Percentiles rank a stretch among this genome's conserved stretches.
Evolutionary conservation across 2,329 filamentous ascomycete species (phyloP).

Genomic region (Phialophora expanda): DNA sequence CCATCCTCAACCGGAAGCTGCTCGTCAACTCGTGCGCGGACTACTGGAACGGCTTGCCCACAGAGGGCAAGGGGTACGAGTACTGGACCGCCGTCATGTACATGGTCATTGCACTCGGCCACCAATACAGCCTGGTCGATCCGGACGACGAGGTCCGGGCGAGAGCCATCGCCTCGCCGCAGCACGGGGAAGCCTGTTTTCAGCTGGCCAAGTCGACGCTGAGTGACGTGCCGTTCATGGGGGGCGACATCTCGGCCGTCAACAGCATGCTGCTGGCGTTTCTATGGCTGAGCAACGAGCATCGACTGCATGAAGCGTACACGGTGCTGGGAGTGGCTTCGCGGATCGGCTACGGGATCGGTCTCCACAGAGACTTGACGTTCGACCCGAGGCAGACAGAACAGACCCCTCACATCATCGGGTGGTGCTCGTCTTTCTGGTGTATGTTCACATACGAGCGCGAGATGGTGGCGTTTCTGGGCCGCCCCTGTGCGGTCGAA

Average conservation of each 20-base stretch:
- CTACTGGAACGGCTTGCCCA: slow-evolving; percentile 22
- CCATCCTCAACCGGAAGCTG: slow-evolving; percentile 18
- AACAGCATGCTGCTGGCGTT: slow-evolving; percentile 25
- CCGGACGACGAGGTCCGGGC: slow-evolving; percentile 16
- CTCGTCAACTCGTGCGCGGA: slow-evolving; percentile 15
- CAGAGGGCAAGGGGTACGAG: slow-evolving; percentile 25
- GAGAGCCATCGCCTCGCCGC: slow-evolving; percentile 7
- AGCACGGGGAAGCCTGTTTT: slow-evolving; percentile 26
- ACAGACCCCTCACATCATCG: slow-evolving; percentile 10
- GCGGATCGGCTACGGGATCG: slow-evolving; percentile 27
- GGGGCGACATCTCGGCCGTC: slow-evolving; percentile 28
- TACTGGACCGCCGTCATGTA: slow-evolving; percentile 27
- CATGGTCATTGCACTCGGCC: slow-evolving; percentile 28
- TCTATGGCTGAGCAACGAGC: slow-evolving; percentile 27
- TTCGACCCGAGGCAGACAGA: slow-evolving; percentile 10
- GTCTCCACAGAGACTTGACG: slow-evolving; percentile 21
- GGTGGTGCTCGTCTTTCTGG: slow-evolving; percentile 22
- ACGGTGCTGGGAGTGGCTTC: slow-evolving; percentile 23
- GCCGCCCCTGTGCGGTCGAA: slow-evolving; percentile 22
- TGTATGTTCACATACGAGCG: slow-evolving; percentile 15
- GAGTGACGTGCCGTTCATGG: slow-evolving; percentile 21
- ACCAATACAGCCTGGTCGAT: slow-evolving; percentile 26
- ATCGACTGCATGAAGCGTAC: slow-evolving; percentile 28
- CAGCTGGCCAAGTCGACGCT: slow-evolving; percentile 24
- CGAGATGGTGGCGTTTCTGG: slow-evolving; percentile 20